Percentiles rank a stretch among this genome's conserved stretches.
Evolutionary conservation across 2,329 filamentous ascomycete genomes (phyloP).

Genomic region (Alternaria gaisen): DNA sequence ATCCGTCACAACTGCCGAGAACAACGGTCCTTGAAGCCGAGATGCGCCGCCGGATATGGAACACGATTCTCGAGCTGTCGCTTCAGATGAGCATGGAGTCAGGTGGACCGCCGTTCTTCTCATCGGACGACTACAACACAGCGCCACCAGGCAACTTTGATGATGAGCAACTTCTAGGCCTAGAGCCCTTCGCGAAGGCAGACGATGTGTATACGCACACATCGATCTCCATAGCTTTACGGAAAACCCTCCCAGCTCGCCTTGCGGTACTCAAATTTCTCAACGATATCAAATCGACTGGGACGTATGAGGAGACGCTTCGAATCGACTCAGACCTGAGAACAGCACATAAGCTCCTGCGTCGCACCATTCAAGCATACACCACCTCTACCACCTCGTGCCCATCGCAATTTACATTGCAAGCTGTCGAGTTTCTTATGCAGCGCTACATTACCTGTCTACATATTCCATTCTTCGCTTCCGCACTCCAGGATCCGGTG

Average conservation of each 20-base stretch:
- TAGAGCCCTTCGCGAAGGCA: constrained; percentile 40
- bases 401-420: constrained; percentile 25
- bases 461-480: constrained; percentile 37
- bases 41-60: constrained; percentile 46
- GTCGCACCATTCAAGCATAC: constrained; percentile 27
- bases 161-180: constrained; percentile 49
- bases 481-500: constrained; percentile 29
- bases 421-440: constrained; percentile 37
- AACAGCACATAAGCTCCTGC: constrained; percentile 30
- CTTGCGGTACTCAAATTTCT: constrained; percentile 48
- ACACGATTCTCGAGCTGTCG: constrained; percentile 49
- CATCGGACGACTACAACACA: constrained; percentile 49
- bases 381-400: background rate
- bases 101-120: constrained; percentile 49
- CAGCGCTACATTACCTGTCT: constrained; percentile 38
- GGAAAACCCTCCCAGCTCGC: constrained; percentile 49
- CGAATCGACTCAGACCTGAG: constrained; percentile 33
- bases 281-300: constrained; percentile 33
- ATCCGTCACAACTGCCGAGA: constrained; percentile 46
- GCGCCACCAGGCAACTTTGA: constrained; percentile 52
- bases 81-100: constrained; percentile 50
- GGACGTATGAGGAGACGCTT: constrained; percentile 41
- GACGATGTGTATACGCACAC: constrained; percentile 44
- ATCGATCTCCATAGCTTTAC: constrained; percentile 50
- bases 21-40: constrained; percentile 33